phyloP scores from a whole-genome alignment of 257 asterid species.

The Knoxia roxburghii region DNA sequence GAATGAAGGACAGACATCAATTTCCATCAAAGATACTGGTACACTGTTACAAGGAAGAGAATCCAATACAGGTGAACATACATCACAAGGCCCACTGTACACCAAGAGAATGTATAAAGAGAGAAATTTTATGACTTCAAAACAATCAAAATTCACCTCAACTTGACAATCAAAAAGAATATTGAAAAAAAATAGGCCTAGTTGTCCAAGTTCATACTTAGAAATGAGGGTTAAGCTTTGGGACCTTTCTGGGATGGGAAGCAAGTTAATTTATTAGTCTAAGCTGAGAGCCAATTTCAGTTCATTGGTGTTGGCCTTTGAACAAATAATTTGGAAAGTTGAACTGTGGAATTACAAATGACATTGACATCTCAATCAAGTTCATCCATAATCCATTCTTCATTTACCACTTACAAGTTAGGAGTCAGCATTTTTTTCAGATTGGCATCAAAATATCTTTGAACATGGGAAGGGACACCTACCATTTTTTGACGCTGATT shows the following conservation, averaged over 20 bases:
- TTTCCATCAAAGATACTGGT: background rate
- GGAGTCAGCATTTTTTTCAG: background rate
- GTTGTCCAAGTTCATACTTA: background rate
- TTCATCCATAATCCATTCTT: background rate
- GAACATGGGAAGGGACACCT: constrained; percentile 8
- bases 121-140: background rate
- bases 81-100: background rate
- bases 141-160: background rate
- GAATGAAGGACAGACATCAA: background rate
- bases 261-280: background rate
- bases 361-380: background rate
- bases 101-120: background rate
- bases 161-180: background rate
- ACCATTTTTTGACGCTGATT: constrained; percentile 99
- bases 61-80: background rate
- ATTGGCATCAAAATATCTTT: background rate
- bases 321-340: background rate
- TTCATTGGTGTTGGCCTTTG: background rate
- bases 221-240: background rate
- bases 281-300: background rate
- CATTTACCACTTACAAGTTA: background rate
- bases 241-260: background rate
- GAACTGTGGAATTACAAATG: background rate
- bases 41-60: background rate
- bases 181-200: background rate